These are phyloP conservation scores for Colletotrichum phormii DNA, from an alignment of 2,329 filamentous ascomycete species.

Conservation along the genomic window DNA sequence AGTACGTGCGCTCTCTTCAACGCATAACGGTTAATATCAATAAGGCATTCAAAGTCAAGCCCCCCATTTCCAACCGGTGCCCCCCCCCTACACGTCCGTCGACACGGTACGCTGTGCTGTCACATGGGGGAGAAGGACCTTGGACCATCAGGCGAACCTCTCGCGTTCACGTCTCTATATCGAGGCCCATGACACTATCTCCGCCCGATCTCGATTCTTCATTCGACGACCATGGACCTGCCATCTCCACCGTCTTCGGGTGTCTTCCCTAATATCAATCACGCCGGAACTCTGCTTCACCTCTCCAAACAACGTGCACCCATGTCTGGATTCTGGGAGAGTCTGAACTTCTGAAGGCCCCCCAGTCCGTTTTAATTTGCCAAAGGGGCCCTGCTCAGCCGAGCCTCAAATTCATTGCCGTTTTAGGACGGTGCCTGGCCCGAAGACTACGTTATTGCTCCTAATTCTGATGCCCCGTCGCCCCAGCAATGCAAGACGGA, in stretches of 20 bases:
- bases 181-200: slow-evolving; percentile 12
- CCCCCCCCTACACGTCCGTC: neutral
- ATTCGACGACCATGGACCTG: slow-evolving; percentile 1
- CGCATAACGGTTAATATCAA: slow-evolving; percentile 29
- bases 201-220: slow-evolving; percentile 29
- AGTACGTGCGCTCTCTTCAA: neutral
- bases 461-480: slow-evolving; percentile 17
- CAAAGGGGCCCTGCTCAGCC: slow-evolving; percentile 27
- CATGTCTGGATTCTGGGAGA: slow-evolving; percentile 2
- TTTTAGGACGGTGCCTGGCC: slow-evolving; percentile 28
- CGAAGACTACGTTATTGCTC: slow-evolving; percentile 2
- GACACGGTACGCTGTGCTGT: neutral
- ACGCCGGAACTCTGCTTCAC: slow-evolving; percentile 4
- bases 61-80: slow-evolving; percentile 5
- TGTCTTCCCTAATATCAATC: neutral
- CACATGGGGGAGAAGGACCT: neutral
- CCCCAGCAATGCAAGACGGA: slow-evolving; percentile 26
- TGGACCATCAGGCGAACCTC: slow-evolving; percentile 24
- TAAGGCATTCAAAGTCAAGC: slow-evolving; percentile 16
- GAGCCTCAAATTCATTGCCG: slow-evolving; percentile 30
- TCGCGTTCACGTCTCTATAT: slow-evolving; percentile 11
- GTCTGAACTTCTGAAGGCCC: neutral
- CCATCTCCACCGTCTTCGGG: neutral
- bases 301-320: neutral
- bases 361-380: slow-evolving; percentile 30